Evolutionary conservation across 768 basidiomycete species (phyloP).

Genomic region (Leccinum variicolor): DNA sequence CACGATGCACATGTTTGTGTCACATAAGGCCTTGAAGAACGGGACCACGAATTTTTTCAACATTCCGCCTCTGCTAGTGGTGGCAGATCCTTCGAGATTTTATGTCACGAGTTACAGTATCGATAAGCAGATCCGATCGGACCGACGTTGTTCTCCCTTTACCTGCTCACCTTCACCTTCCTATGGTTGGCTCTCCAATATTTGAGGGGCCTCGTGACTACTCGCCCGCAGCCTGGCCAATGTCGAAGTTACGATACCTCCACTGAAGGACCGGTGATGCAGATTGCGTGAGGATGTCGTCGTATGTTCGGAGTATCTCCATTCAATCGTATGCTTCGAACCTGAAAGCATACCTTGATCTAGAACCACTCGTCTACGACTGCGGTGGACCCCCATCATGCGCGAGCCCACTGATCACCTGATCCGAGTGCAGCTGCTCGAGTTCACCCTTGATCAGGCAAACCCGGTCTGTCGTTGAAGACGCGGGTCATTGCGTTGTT

Average conservation of each 20-base stretch:
- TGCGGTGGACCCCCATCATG: conserved; percentile 44
- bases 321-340: neutral
- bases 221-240: conserved; percentile 34
- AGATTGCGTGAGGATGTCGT: conserved; percentile 50
- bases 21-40: neutral
- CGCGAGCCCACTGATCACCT: conserved; percentile 55
- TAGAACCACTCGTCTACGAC: conserved; percentile 54
- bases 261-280: conserved; percentile 63
- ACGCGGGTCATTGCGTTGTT: conserved; percentile 50
- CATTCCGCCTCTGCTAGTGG: too few species aligned
- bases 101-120: neutral
- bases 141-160: too few species aligned
- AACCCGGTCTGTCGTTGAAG: conserved; percentile 54
- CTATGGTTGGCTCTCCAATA: conserved; percentile 41
- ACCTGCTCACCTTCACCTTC: conserved; percentile 35
- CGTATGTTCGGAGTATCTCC: neutral
- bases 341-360: conserved; percentile 42
- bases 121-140: neutral
- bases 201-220: conserved; percentile 41
- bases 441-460: conserved; percentile 52
- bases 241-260: conserved; percentile 43
- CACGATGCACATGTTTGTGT: neutral
- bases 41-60: too few species aligned
- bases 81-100: neutral
- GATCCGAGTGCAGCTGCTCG: conserved; percentile 37